Evolutionary conservation across 2,329 filamentous ascomycete species (phyloP), one percentile per base, ranked within the genome.

Genomic region (Incumbomyces delicatus): DNA sequence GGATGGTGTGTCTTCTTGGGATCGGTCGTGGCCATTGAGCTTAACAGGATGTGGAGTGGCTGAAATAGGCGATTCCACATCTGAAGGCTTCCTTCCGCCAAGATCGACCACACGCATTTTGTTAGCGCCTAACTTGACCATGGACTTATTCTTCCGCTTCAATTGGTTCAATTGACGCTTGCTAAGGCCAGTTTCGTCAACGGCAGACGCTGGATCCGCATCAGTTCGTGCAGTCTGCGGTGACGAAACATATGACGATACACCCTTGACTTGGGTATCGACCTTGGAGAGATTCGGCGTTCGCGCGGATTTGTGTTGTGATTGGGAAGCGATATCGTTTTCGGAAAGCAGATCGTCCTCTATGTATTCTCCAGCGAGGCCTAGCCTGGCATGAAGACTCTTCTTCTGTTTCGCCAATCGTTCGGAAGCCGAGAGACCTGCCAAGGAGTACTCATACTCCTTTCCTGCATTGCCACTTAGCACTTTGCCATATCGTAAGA

Each of bases 111-210:
- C 85, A 0, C 86, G 82, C 44, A 87, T 83, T 63, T 95, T 96
- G 54, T 85, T 90, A 48, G 89, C 87, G 44, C 90, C 87, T 59
- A 87, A 83, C 63, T 92, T 87, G 2, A 88, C 82, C 57, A 94
- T 87, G 57, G 84, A 80, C 67, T 96, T 98, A 36, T 88, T 81
- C 63, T 96, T 95, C 36, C 92, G 80, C 66, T 96, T 96, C 8
- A 98, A 70, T 44, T 92, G 87, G 60, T 98, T 98, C 16, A 95
- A 77, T 60, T 98, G 92, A 35, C 92, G 80, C 50, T 92, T 90
- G 68, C 92, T 96, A 43, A 98, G 73, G 2, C 81, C 81, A 3
- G 76, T 67, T 58, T 87, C 85, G 52, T 87, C 85, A 2, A 72
- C 45, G 36, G 52, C 63, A 41, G 72, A 71, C 12, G 70, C 65